phyloP scores from a whole-genome alignment of 2,329 filamentous ascomycete genomes.

The Colletotrichum eremochloae region DNA sequence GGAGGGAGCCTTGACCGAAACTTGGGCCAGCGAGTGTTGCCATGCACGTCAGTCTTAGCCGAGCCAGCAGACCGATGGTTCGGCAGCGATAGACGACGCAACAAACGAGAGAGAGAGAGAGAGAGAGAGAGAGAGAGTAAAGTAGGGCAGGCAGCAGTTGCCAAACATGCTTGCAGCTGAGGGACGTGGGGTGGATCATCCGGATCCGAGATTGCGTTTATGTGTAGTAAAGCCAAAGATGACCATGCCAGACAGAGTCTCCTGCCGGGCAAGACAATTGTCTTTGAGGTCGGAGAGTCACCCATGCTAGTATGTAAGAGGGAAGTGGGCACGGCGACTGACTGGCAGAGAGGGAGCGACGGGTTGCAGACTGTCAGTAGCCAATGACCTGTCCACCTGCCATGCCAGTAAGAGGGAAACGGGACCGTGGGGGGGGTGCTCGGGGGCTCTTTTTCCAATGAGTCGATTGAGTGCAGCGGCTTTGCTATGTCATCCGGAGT shows the following conservation, averaged over 20 bases:
- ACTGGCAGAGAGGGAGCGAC: too few relatives aligned
- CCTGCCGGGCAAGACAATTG: not conserved
- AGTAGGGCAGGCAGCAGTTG: not conserved
- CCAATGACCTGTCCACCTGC: too few relatives aligned
- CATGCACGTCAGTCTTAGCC: slow-evolving; percentile 30
- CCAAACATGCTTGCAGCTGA: not conserved
- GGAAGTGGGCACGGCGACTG: too few relatives aligned
- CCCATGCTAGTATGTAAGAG: too few relatives aligned
- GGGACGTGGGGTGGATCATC: not conserved
- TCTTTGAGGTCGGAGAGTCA: too few relatives aligned
- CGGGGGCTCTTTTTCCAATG: not conserved
- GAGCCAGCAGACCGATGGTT: slow-evolving; percentile 24
- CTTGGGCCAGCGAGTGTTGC: slow-evolving; percentile 11
- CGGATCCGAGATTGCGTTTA: not conserved
- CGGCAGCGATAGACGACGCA: not conserved
- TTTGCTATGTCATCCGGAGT: slow-evolving; percentile 7
- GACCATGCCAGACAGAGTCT: not conserved
- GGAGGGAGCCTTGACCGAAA: slow-evolving; percentile 28
- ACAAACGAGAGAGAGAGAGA: not conserved
- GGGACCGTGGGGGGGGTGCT: not conserved
- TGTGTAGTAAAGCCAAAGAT: not conserved
- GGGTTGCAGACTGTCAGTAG: too few relatives aligned
- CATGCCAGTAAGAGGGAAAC: too few relatives aligned
- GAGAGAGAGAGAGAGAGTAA: not conserved
- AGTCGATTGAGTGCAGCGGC: slow-evolving; percentile 7